Conservation (phyloP, 1,139 yeast genomes). For the Citeromyces hawaiiensis region DNA sequence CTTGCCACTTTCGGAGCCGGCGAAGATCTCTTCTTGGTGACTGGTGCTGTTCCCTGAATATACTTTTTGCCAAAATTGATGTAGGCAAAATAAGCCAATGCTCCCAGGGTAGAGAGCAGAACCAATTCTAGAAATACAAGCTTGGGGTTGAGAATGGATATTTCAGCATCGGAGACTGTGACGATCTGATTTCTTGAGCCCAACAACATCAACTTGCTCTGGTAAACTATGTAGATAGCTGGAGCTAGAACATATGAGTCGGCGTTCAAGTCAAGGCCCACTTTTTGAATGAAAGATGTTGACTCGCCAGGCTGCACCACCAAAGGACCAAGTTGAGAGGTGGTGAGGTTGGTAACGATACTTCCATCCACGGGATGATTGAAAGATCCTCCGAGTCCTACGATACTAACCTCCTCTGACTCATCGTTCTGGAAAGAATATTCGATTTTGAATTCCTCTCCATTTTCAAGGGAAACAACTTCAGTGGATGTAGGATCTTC, state of each 20-base stretch:
- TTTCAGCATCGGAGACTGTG: slow-evolving; percentile 45
- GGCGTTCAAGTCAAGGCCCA: slow-evolving; percentile 44
- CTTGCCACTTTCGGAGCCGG: too few relatives aligned
- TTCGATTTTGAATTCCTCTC: slow-evolving; percentile 38
- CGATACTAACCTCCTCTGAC: slow-evolving; percentile 34
- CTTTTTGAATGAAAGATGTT: slow-evolving; percentile 34
- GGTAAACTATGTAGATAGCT: slow-evolving; percentile 36
- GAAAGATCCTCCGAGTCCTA: slow-evolving; percentile 68
- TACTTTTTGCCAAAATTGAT: slow-evolving; percentile 29
- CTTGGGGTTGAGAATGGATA: slow-evolving; percentile 65
- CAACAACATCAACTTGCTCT: slow-evolving; percentile 39
- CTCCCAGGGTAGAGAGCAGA: slow-evolving; percentile 35
- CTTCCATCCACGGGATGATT: slow-evolving; percentile 40
- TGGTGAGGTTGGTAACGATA: slow-evolving; percentile 46
- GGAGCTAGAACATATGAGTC: slow-evolving; percentile 51
- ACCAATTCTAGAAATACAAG: slow-evolving; percentile 49
- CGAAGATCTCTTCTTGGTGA: slow-evolving; percentile 19
- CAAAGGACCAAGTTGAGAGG: slow-evolving; percentile 53
- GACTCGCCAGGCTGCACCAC: slow-evolving; percentile 34
- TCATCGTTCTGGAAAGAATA: slow-evolving; percentile 50
- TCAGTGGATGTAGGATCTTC: slow-evolving; percentile 24
- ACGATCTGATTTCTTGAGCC: slow-evolving; percentile 48
- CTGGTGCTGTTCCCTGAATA: slow-evolving; percentile 19
- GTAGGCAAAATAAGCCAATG: slow-evolving; percentile 34
- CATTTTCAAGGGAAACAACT: slow-evolving; percentile 30